These are phyloP conservation scores for Pythium insidiosum DNA, from an alignment of 352 stramenopile genomes.

Conservation along the genomic window DNA sequence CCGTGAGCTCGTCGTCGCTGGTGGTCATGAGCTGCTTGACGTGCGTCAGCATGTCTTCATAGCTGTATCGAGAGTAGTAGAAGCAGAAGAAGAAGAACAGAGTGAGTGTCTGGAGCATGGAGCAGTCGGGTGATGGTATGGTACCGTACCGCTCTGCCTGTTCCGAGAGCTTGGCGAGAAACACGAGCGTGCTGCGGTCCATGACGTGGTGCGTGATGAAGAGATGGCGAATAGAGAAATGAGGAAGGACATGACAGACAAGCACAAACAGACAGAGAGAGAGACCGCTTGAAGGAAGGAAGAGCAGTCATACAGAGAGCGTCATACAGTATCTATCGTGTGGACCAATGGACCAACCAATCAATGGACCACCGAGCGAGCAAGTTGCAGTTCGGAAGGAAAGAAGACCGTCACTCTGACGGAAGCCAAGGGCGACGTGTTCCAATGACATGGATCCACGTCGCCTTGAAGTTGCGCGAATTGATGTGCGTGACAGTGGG, in stretches of 20 bases:
- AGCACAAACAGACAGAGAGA: too few species aligned
- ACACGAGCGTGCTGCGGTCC: constrained; percentile 23
- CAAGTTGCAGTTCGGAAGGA: not conserved
- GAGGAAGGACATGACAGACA: constrained; percentile 3
- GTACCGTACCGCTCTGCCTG: constrained; percentile 24
- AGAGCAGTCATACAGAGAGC: too few species aligned
- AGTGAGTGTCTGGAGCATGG: too few species aligned
- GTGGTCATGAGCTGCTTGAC: constrained; percentile 14
- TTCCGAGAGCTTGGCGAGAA: constrained; percentile 25
- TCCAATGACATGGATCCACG: constrained; percentile 5
- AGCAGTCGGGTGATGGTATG: too few species aligned
- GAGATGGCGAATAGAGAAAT: not conserved
- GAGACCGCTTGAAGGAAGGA: too few species aligned
- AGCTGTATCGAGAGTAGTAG: too few species aligned
- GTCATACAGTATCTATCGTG: too few species aligned
- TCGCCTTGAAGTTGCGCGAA: constrained; percentile 12
- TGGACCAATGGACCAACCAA: too few species aligned
- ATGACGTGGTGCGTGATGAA: constrained; percentile 3
- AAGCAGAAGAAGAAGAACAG: too few species aligned
- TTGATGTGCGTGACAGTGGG: too few species aligned
- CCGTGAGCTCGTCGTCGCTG: constrained; percentile 14
- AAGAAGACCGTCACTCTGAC: not conserved
- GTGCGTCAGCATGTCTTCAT: constrained; percentile 21
- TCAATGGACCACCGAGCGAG: too few species aligned
- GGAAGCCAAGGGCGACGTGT: not conserved